Conservation (phyloP, 306 rosid genomes). For the Lagenaria siceraria region DNA sequence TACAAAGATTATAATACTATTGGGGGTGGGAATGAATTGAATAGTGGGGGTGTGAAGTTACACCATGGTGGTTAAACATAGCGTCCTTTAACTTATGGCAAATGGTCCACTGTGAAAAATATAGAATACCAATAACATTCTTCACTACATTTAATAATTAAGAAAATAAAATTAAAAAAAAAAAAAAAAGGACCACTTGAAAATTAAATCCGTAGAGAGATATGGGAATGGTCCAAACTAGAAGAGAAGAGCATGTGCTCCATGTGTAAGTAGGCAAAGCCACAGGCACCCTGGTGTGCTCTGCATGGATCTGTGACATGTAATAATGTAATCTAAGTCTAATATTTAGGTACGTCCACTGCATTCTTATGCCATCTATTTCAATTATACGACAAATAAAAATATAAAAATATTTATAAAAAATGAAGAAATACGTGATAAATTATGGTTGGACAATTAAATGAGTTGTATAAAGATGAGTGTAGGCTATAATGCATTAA, state of each 20-base stretch:
- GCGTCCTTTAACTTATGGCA: slow-evolving; percentile 33
- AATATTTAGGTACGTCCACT: too few species aligned
- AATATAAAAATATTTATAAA: too few species aligned
- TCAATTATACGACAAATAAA: too few species aligned
- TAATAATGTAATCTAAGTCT: background rate
- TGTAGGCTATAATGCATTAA: too few species aligned
- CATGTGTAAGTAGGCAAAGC: slow-evolving; percentile 26
- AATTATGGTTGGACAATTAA: too few species aligned
- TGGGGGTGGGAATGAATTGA: background rate
- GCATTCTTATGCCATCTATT: too few species aligned
- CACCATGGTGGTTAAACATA: slow-evolving; percentile 16
- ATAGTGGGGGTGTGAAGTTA: background rate
- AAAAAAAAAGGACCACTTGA: background rate
- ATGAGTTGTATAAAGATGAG: too few species aligned
- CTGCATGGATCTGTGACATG: slow-evolving; percentile 15
- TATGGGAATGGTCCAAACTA: background rate
- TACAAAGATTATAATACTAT: background rate
- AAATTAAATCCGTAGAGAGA: background rate
- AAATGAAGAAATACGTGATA: too few species aligned
- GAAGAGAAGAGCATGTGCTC: slow-evolving; percentile 12
- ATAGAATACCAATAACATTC: slow-evolving; percentile 28
- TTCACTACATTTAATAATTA: slow-evolving; percentile 27
- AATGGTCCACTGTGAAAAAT: slow-evolving; percentile 51
- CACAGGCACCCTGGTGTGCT: background rate
- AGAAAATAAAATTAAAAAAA: slow-evolving; percentile 32